Percentiles rank a stretch among this genome's conserved stretches.
phyloP scores from a whole-genome alignment of 805 yeast species.

The Candida tibetensis region DNA sequence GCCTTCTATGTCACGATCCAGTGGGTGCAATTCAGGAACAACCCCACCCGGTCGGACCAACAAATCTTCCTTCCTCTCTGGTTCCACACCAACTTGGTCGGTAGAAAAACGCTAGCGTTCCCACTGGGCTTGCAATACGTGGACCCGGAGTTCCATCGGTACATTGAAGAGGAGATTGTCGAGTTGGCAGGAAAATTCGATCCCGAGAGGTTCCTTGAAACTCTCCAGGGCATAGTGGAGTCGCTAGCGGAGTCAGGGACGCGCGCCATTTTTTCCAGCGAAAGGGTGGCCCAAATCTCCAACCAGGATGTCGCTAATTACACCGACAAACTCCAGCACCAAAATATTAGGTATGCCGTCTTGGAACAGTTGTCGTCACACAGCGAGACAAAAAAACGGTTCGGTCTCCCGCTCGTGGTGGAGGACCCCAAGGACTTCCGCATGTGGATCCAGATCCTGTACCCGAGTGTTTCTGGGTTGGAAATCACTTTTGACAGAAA shows the following conservation, averaged over 20 bases:
- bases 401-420: slow-evolving; percentile 29
- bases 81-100: slow-evolving; percentile 28
- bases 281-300: slow-evolving; percentile 6
- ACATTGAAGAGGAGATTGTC: slow-evolving; percentile 14
- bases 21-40: slow-evolving; percentile 10
- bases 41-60: slow-evolving; percentile 7
- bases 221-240: background rate
- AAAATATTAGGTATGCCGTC: slow-evolving; percentile 25
- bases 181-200: slow-evolving; percentile 4
- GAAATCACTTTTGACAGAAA: slow-evolving; percentile 15
- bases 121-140: slow-evolving; percentile 26
- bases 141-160: slow-evolving; percentile 19
- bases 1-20: slow-evolving; percentile 20
- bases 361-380: slow-evolving; percentile 23
- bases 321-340: slow-evolving; percentile 14
- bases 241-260: background rate
- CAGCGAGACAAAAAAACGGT: slow-evolving; percentile 21
- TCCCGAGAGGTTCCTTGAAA: background rate
- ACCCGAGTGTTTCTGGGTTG: slow-evolving; percentile 31
- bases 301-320: slow-evolving; percentile 11
- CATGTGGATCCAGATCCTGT: slow-evolving; percentile 31
- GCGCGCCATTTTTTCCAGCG: background rate
- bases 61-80: slow-evolving; percentile 24
- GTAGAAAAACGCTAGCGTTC: slow-evolving; percentile 19
- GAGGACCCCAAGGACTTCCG: slow-evolving; percentile 11